These are phyloP conservation scores for Auricularia auricula-judae DNA, from an alignment of 768 basidiomycete genomes.

Conservation along the genomic window DNA sequence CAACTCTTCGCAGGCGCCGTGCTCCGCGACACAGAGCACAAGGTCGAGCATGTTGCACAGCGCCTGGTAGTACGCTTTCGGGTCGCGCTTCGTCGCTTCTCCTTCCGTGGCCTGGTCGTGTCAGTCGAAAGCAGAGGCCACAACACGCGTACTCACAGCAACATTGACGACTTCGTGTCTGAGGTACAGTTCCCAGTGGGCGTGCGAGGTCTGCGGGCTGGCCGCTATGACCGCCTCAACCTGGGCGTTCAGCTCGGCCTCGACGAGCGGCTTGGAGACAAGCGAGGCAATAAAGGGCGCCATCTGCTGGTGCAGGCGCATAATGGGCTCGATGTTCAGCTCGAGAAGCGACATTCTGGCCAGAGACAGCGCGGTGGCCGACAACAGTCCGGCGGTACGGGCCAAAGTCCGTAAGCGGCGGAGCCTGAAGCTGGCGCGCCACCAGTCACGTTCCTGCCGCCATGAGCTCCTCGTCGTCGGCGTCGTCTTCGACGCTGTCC, in stretches of 20 bases:
- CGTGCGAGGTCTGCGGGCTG: not conserved
- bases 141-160: constrained; percentile 41
- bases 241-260: constrained; percentile 35
- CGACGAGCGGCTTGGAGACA: constrained; percentile 39
- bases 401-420: too few species aligned
- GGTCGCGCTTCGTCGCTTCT: constrained; percentile 40
- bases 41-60: constrained; percentile 59
- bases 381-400: too few species aligned
- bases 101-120: constrained; percentile 53
- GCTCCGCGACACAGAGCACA: constrained; percentile 64
- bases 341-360: not conserved
- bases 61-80: constrained; percentile 47
- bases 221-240: constrained; percentile 21
- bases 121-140: not conserved
- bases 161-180: constrained; percentile 61
- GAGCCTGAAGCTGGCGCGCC: too few species aligned
- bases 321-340: not conserved
- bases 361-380: too few species aligned
- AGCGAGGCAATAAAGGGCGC: constrained; percentile 34
- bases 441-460: too few species aligned
- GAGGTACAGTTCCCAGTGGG: constrained; percentile 65
- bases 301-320: not conserved
- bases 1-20: constrained; percentile 62
- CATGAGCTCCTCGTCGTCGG: not conserved
- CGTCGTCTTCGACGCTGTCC: constrained; percentile 51